Evolutionary conservation across 805 yeast species (phyloP).

Genomic region (Nakazawaea anatomiae): DNA sequence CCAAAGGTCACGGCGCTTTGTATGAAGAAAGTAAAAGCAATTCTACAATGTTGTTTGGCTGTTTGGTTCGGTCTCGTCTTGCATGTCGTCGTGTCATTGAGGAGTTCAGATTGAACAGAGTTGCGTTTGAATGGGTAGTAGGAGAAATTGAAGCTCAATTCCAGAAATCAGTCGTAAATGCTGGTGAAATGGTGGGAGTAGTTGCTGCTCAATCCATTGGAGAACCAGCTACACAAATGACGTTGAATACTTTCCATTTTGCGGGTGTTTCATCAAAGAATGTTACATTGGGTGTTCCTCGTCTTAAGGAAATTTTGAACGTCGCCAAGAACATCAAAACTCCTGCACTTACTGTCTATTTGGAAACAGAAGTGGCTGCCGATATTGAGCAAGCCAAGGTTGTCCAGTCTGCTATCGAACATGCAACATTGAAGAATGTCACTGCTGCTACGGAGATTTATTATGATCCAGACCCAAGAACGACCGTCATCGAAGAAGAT

Average conservation of each 20-base stretch:
- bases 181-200: constrained; percentile 99
- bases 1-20: constrained; percentile 75
- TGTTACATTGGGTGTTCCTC: constrained; percentile 95
- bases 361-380: constrained; percentile 70
- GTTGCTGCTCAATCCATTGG: constrained; percentile 97
- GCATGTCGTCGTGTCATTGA: constrained; percentile 88
- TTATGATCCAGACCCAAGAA: constrained; percentile 97
- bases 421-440: constrained; percentile 89
- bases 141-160: constrained; percentile 94
- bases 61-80: constrained; percentile 86
- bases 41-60: constrained; percentile 86
- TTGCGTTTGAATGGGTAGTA: constrained; percentile 92
- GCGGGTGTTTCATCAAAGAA: constrained; percentile 97
- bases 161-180: constrained; percentile 85
- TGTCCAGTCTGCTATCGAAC: constrained; percentile 95
- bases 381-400: constrained; percentile 94
- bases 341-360: constrained; percentile 97
- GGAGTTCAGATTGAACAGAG: constrained; percentile 78
- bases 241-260: constrained; percentile 94
- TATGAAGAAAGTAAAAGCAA: constrained; percentile 84
- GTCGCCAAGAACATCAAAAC: constrained; percentile 98
- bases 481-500: constrained; percentile 96
- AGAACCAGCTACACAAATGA: constrained; percentile 98
- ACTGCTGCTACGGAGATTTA: constrained; percentile 96
- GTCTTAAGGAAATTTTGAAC: constrained; percentile 94